Evolutionary conservation across 2,329 filamentous ascomycete genomes (phyloP).

Genomic region (Fusarium verrucosum): DNA sequence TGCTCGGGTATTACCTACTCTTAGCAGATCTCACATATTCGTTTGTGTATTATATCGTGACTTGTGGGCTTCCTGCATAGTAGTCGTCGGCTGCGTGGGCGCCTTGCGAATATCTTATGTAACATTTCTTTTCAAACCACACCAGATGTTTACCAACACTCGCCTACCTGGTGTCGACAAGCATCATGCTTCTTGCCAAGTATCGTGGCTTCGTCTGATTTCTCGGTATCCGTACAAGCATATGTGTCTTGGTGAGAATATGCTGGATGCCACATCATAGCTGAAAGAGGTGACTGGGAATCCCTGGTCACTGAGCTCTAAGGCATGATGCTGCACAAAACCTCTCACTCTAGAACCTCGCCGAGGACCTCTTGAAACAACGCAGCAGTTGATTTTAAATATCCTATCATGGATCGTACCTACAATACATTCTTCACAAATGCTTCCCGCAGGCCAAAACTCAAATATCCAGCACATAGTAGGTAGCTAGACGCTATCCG

Average conservation of each 20-base stretch:
- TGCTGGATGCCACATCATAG: neutral
- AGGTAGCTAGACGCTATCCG: neutral
- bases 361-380: neutral
- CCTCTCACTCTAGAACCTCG: neutral
- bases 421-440: neutral
- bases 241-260: neutral
- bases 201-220: neutral
- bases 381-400: neutral
- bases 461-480: neutral
- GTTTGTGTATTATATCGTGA: neutral
- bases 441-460: neutral
- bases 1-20: neutral
- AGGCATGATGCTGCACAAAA: neutral
- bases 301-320: neutral
- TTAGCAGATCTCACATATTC: neutral
- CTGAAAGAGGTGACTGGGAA: no score
- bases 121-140: neutral
- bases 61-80: neutral
- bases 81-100: neutral
- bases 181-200: neutral
- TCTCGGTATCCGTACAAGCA: neutral
- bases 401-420: neutral
- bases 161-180: neutral
- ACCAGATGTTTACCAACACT: neutral
- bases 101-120: neutral